phyloP scores from a whole-genome alignment of 2,329 filamentous ascomycete genomes.

The Acephala macrosclerotiorum region DNA sequence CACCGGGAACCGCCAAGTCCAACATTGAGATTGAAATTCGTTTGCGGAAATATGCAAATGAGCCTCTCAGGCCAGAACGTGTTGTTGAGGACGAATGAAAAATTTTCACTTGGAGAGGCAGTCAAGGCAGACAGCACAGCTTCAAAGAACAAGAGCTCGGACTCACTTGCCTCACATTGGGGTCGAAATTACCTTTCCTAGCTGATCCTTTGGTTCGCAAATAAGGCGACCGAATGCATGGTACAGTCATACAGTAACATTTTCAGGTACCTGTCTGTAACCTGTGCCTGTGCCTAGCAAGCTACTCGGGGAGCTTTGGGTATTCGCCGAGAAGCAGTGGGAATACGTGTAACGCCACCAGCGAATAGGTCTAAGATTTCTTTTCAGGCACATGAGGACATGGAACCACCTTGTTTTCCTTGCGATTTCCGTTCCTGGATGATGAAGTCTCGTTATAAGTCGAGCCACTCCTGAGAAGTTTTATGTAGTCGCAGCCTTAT shows the following conservation, averaged over 20 bases:
- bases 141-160: not conserved
- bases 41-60: conserved; percentile 2
- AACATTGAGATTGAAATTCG: no score
- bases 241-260: conserved; percentile 7
- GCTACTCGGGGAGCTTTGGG: not conserved
- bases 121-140: conserved; percentile 6
- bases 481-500: not conserved
- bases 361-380: no score
- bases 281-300: no score
- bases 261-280: not conserved
- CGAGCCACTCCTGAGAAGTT: not conserved
- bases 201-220: not conserved
- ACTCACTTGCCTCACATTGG: not conserved
- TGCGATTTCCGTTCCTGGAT: not conserved
- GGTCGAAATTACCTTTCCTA: not conserved
- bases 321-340: not conserved
- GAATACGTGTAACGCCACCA: conserved; percentile 8
- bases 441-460: not conserved
- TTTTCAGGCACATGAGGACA: no score
- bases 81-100: conserved; percentile 7
- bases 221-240: not conserved
- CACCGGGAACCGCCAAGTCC: not conserved
- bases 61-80: not conserved
- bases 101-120: not conserved
- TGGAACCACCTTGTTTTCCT: not conserved